Evolutionary conservation across 129 eudicot species (phyloP), one percentile per base, ranked within the genome.

Genomic region (Pulicaria dysenterica): DNA sequence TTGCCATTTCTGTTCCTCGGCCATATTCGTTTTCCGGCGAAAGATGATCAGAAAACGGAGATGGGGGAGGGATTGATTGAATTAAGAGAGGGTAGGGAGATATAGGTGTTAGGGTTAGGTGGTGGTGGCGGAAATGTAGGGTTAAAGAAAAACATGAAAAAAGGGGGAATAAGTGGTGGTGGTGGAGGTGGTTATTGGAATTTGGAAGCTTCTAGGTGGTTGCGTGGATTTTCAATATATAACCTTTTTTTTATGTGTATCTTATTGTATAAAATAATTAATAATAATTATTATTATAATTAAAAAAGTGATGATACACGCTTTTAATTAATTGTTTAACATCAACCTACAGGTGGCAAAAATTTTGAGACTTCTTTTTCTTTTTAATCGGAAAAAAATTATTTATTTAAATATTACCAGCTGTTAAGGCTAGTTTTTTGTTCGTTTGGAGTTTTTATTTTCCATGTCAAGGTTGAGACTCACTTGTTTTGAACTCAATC

Each of bases 1-100:
- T 54, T 85, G 78, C 54, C 72, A 85, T 42, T 78, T 82, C 24
- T 79, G 90, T 51, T 82, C 87, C 70, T 85, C 86, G 19, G 86
- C 90, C 86, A 82, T 82, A 7, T 15, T 40, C 42, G 16, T 17
- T 65, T 49, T 57, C 62, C n/a, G 62, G 6, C 16, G 58, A 51
- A 9, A 58, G 43, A 34, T 58, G 36, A 34, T 36, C 65, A 58
- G 44, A 58, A 58, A 58, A 37, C 44, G 65, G 65, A 34, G 65
- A 36, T 36, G 65, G 53, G 51, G 47, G 67, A 61, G 67, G 31
- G 68, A 41, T 63, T 19, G 69, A 64, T 44, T 44, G 39, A 24
- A 40, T 67, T 65, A 38, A 9, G 15, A 47, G 10, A 24, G 9
- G 49, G 60, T 38, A 5, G 61, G 9, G 62, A 69, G 38, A 69